Base-by-base conservation (phyloP, 2,329 filamentous ascomycete genomes). In the Diaporthe vaccinii region DNA sequence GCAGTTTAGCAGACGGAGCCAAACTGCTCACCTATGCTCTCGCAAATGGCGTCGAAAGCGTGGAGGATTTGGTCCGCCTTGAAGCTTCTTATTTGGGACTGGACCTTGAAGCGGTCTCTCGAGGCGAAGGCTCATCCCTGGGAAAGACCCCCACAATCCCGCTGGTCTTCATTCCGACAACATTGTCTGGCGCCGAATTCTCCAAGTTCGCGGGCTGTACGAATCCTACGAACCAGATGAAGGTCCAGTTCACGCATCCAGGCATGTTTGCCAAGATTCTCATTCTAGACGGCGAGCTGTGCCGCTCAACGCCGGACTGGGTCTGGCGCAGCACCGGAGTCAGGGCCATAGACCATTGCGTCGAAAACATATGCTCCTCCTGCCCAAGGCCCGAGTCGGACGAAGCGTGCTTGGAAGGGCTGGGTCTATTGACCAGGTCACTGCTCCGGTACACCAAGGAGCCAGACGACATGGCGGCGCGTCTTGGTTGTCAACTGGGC, bases 261-360 rank as follows among this genome's bases (percentile, higher is more conserved):
- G 53, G 53, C 53, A 55, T 55, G 53, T 55, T 55, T 14, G 25
- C 53, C 53, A 55, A 55, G 53, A 28, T 55, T 20, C 28, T 55
- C 17, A 6, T 55, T 22, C 53, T 55, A 10, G 53, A 55, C 53
- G 53, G 53, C 28, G 53, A 55, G 53, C 25, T 55, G 28, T 55
- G 53, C 53, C 53, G 53, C 28, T 55, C 53, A 20, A 55, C 53
- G 15, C 53, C 53, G 53, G 53, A 55, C 53, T 31, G 53, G 25
- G 53, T 55, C 14, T 55, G 53, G 53, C 53, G 53, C 25, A 55
- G 53, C 53, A 55, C 53, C 17, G 53, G 53, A 55, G 53, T 55
- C 25, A 55, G 53, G 25, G 53, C 53, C 3, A 55, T 55, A 31
- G 53, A 55, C 53, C 53, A 55, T 28, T 55, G 53, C 17, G 53